Evolutionary conservation across 768 basidiomycete genomes (phyloP), one percentile per base, ranked within the genome.

Genomic region (Termitomyces sp.): DNA sequence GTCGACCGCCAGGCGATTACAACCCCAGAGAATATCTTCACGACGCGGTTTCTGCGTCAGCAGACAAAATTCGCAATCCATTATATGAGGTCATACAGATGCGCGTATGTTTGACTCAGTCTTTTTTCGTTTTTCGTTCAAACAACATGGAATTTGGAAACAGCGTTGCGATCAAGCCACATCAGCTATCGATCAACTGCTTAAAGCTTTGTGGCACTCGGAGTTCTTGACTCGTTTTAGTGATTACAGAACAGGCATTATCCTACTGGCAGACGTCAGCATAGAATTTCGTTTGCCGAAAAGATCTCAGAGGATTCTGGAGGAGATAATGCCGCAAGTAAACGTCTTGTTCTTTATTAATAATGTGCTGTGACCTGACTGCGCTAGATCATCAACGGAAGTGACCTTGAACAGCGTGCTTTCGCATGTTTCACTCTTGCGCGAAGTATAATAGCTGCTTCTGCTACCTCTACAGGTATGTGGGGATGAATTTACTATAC

Each of bases 271-370:
- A 1, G 93, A 95, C 64, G 72, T 91, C 59, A 84, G 85, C 8
- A 72, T 93, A 20, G 89, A 93, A 64, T 88, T 89, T 66, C 87
- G 86, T 16, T 84, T 93, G 81, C 81, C 87, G 14, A 81, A 82
- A 64, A 79, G 83, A 58, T 86, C 84, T 56, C 77, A 74, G 61
- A 79, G 77, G 57, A 78, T 93, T 50, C 64, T 95, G 46, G 87
- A 91, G 48, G 91, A 89, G 58, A 83, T 93, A 46, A 81, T 93
- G 78, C 92, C 92, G 22, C 92, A 93, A 74, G 92, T 88, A 57
- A 59, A 74, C 62, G 20, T 27, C 39, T 32, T 24, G 42, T 26
- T 7, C 18, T 64, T 30, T 0, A 42, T 27, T 9, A 27, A 12
- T 7, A 10, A 39, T 20, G 20, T 30, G 40, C 30, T 48, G 51